Evolutionary conservation across 805 yeast genomes (phyloP), one percentile per base, ranked within the genome.

Genomic region (Clavispora carvajalis): DNA sequence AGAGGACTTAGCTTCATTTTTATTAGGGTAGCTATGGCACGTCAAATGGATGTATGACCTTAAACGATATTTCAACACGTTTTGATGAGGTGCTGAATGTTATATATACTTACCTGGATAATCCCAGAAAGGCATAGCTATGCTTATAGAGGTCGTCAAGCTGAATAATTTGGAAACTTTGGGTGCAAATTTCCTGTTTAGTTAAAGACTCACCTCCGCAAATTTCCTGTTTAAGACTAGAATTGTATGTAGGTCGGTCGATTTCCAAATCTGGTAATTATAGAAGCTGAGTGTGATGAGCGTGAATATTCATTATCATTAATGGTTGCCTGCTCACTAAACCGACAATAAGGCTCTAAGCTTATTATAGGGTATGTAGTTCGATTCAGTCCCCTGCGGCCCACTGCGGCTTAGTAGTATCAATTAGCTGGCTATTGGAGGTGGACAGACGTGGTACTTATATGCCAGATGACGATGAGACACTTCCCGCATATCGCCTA

Each of bases 181-280:
- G 37, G 37, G 37, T 35, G 37, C 37, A 35, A 33, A 22, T 33
- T 33, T 19, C 36, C 36, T 13, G 4, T 33, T 35, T 23, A 13
- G 37, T 35, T 24, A 35, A 35, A 24, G 17, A 16, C 17, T 8
- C 8, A 8, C 12, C 7, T 7, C 10, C 2, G 17, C 19, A 15
- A 28, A 28, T 28, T 28, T 28, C 31, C 31, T 28, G 19, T 28
- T 28, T 28, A 16, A 19, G 31, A 15, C 3, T n/a, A 19, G 19
- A 12, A 18, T 28, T 13, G 4, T 18, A 11, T 16, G 10, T 12
- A 13, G 19, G 15, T 9, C 12, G 3, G n/a, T 19, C 4, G n/a
- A 28, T 28, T 28, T 10, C 31, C 31, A 16, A 16, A 28, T 28
- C 16, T 11, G 16, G 31, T 15, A 28, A 28, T 28, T 16, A 15